These are phyloP conservation scores for Hypholoma sublateritium DNA, from an alignment of 768 basidiomycete genomes.

Conservation along the genomic window DNA sequence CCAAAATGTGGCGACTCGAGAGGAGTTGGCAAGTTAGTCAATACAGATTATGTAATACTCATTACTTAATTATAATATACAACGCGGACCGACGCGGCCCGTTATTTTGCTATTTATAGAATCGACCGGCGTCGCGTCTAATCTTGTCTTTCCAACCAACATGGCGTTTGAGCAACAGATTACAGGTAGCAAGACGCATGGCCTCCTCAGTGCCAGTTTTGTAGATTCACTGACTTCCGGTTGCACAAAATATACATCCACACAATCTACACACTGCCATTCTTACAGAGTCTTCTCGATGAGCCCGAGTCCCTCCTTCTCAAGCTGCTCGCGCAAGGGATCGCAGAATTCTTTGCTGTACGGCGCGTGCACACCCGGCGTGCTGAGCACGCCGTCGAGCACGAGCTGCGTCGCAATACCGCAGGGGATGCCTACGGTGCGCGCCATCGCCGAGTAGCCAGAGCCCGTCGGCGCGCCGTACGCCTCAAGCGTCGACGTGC, in stretches of 20 bases:
- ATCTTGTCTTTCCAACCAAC: too few relatives aligned
- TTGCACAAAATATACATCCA: not conserved
- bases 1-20: too few relatives aligned
- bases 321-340: constrained; percentile 63
- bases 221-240: not conserved
- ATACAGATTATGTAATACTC: too few relatives aligned
- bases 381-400: constrained; percentile 79
- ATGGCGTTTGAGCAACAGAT: too few relatives aligned
- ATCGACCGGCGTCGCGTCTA: too few relatives aligned
- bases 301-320: constrained; percentile 74
- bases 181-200: too few relatives aligned
- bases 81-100: too few relatives aligned
- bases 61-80: too few relatives aligned
- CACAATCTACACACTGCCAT: not conserved
- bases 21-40: too few relatives aligned
- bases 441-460: constrained; percentile 90
- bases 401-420: constrained; percentile 93
- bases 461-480: constrained; percentile 67
- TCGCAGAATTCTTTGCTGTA: constrained; percentile 87
- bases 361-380: constrained; percentile 81
- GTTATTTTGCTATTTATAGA: too few relatives aligned
- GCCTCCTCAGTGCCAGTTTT: not conserved
- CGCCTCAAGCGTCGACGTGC: constrained; percentile 89
- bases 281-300: constrained; percentile 65
- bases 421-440: constrained; percentile 89